A percentile compares a stretch with the other conserved stretches of the same genome.
Conservation (phyloP, 2,329 filamentous ascomycete genomes). For the Cryphonectria parasitica region DNA sequence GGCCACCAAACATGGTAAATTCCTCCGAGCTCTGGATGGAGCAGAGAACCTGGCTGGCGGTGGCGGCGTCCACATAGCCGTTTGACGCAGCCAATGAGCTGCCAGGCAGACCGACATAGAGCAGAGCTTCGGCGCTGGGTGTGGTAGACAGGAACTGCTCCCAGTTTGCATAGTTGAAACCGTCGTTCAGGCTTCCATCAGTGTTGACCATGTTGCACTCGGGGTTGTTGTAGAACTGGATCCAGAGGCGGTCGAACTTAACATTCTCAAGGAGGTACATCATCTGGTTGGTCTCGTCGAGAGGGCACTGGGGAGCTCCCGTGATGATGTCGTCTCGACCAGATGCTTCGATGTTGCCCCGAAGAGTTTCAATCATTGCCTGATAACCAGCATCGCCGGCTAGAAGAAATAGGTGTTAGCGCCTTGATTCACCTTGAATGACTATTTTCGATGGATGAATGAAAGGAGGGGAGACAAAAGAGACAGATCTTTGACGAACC, state of each 20-base stretch:
- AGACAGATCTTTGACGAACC: slow-evolving; percentile 30
- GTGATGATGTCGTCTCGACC: slow-evolving; percentile 34
- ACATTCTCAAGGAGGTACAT: slow-evolving; percentile 44
- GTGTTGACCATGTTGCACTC: slow-evolving; percentile 41
- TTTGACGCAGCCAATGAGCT: slow-evolving; percentile 29
- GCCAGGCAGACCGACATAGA: slow-evolving; percentile 46
- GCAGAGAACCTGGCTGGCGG: slow-evolving; percentile 33
- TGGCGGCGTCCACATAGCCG: slow-evolving; percentile 36
- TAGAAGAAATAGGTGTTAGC: slow-evolving; percentile 20
- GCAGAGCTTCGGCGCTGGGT: slow-evolving; percentile 42
- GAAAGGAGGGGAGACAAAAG: too few species aligned
- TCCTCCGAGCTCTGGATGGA: slow-evolving; percentile 31
- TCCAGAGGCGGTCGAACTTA: slow-evolving; percentile 47
- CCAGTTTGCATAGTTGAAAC: slow-evolving; percentile 46
- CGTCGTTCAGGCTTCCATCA: slow-evolving; percentile 30
- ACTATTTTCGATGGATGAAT: neutral
- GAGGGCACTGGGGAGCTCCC: slow-evolving; percentile 51
- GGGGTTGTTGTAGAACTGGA: slow-evolving; percentile 55
- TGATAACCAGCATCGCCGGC: slow-evolving; percentile 35
- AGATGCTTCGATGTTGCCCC: slow-evolving; percentile 23
- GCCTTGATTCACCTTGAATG: neutral
- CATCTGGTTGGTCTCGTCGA: slow-evolving; percentile 45
- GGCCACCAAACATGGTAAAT: slow-evolving; percentile 38
- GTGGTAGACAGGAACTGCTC: slow-evolving; percentile 37
- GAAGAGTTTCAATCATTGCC: slow-evolving; percentile 36